A percentile compares a stretch with the other conserved stretches of the same genome.
phyloP scores from a whole-genome alignment of 129 eudicot genomes.

The Ambrosia artemisiifolia region DNA sequence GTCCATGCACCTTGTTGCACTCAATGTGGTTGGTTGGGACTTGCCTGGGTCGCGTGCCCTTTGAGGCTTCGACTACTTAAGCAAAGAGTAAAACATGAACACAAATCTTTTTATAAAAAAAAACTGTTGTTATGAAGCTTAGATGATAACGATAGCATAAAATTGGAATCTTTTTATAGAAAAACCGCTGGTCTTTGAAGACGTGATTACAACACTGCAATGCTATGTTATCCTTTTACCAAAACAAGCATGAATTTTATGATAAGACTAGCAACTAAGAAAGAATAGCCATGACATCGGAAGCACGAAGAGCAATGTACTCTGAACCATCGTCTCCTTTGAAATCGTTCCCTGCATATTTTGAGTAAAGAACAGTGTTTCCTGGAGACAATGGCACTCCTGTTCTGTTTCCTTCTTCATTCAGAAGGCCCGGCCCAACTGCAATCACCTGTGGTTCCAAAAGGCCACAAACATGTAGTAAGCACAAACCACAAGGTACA shows the following conservation, averaged over 20 bases:
- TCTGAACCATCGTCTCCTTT: conserved; percentile 69
- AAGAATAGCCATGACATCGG: conserved; percentile 87
- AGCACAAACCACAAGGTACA: not conserved
- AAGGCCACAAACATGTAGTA: conserved; percentile 5
- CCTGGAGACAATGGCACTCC: conserved; percentile 58
- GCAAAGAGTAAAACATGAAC: not conserved
- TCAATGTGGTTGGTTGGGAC: no score
- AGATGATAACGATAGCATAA: not conserved
- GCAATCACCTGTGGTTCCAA: conserved; percentile 66
- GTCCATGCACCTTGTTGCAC: no score
- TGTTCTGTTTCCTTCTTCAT: conserved; percentile 81
- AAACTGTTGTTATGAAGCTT: not conserved
- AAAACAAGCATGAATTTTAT: conserved; percentile 16
- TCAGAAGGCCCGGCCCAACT: conserved; percentile 81
- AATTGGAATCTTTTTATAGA: not conserved
- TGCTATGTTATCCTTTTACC: conserved; percentile 20
- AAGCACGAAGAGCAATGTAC: conserved; percentile 64
- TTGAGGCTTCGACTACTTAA: no score
- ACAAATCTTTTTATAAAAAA: no score
- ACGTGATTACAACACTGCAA: conserved; percentile 31
- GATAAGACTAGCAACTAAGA: conserved; percentile 38
- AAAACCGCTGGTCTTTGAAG: conserved; percentile 25
- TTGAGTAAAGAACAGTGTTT: conserved; percentile 81
- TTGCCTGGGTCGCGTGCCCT: no score
- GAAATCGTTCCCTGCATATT: conserved; percentile 85